phyloP scores from a whole-genome alignment of 495 filamentous ascomycete species.

The Podospora bellae-mahoneyi region DNA sequence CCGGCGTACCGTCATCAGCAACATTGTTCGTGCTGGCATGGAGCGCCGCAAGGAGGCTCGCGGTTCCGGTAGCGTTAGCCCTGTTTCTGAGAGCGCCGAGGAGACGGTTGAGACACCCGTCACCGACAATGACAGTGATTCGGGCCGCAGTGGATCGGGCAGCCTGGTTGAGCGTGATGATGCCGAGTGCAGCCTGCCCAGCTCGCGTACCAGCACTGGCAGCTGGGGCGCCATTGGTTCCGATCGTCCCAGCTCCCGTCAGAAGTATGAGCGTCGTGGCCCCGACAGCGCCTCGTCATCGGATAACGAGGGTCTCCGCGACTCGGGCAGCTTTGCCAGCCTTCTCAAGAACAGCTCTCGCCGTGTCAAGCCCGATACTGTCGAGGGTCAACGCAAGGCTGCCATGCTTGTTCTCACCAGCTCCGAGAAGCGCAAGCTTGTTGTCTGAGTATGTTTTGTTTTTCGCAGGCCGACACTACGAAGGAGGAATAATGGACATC shows the following conservation, averaged over 20 bases:
- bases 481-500: constrained; percentile 6
- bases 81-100: constrained; percentile 77
- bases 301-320: constrained; percentile 38
- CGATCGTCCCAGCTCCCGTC: constrained; percentile 59
- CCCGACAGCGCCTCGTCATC: constrained; percentile 57
- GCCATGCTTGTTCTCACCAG: constrained; percentile 83
- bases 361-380: constrained; percentile 41
- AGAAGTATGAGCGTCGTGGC: constrained; percentile 60
- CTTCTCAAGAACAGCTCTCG: constrained; percentile 56
- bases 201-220: constrained; percentile 70
- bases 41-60: constrained; percentile 71
- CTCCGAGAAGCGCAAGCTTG: constrained; percentile 80
- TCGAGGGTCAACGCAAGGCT: constrained; percentile 69
- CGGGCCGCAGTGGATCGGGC: constrained; percentile 71
- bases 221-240: constrained; percentile 76
- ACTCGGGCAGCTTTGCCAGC: constrained; percentile 51
- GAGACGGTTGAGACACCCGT: constrained; percentile 64
- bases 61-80: constrained; percentile 76
- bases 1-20: constrained; percentile 86
- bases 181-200: constrained; percentile 65
- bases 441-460: constrained; percentile 15
- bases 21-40: constrained; percentile 82
- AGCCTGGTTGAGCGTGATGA: constrained; percentile 68
- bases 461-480: neutral
- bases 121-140: constrained; percentile 78